Evolutionary conservation across 441 rosid genomes (phyloP), one percentile per base, ranked within the genome.

Genomic region (Pelargonium australe): DNA sequence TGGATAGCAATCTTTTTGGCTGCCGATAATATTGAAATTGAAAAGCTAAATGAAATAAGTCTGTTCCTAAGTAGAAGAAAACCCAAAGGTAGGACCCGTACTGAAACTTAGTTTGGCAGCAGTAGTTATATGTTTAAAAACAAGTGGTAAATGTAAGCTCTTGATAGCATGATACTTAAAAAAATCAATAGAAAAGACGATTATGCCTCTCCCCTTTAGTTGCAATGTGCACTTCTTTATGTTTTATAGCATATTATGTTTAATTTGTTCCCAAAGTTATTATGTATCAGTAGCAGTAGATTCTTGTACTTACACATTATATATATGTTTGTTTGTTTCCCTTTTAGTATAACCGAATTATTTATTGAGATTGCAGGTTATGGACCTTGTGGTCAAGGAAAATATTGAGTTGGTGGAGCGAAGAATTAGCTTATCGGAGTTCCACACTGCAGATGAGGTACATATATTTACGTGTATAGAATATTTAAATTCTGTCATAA

Each of bases 401-500:
- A 80, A 83, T 1, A 67, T 92, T 65, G 76, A 83, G 75, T 79
- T 92, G 61, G 95, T 81, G 82, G 96, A 87, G 81, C 84, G 90
- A 68, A 84, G 81, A 66, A 85, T 90, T 75, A 88, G 93, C 85
- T 71, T 92, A 67, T 90, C 95, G 1, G 96, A 92, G 75, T 90
- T 88, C 69, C 95, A 90, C 70, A 83, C 93, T 67, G 96, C 93
- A 28, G 93, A 92, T 69, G 98, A 92, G 98, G 98, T 88, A 66
- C 69, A 41, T 14, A 14, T 47, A 72, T 51, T 14, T 68, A 60
- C 64, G 13, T 58, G n/a, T 58, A 0, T 23, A 20, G 31, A 43
- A 10, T 64, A 17, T 63, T 43, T 64, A 53, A n/a, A 53, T 53
- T n/a, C 8, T 53, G 63, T 31, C 37, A 51, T 11, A 8, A 45